A percentile compares a stretch with the other conserved stretches of the same genome.
Evolutionary conservation across 1,284 basidiomycete species (phyloP).

Genomic region (Porogramme epimiltina): DNA sequence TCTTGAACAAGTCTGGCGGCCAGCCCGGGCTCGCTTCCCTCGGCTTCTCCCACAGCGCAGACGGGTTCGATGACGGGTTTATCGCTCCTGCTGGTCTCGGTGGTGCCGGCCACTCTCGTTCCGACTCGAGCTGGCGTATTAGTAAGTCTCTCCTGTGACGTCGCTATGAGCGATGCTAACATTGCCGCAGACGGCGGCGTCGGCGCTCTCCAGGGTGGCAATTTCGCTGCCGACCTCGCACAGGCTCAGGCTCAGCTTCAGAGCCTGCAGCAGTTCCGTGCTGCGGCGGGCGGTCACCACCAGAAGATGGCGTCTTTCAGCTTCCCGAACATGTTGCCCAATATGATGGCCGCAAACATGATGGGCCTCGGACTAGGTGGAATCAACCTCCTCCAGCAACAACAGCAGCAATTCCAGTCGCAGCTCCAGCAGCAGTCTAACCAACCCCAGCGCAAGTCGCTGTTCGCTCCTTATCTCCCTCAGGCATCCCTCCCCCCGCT

Average conservation of each 20-base stretch:
- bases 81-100: constrained; percentile 52
- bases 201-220: constrained; percentile 61
- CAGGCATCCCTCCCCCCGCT: constrained; percentile 97
- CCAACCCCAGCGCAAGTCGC: constrained; percentile 94
- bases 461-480: constrained; percentile 98
- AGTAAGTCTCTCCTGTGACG: constrained; percentile 52
- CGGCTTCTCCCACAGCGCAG: constrained; percentile 59
- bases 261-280: constrained; percentile 96
- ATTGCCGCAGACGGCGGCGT: constrained; percentile 65
- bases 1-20: constrained; percentile 71
- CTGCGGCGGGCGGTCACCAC: constrained; percentile 92
- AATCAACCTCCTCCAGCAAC: constrained; percentile 80
- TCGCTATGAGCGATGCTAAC: constrained; percentile 15
- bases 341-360: constrained; percentile 94
- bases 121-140: constrained; percentile 87
- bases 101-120: constrained; percentile 77
- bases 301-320: constrained; percentile 97
- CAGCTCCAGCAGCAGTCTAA: constrained; percentile 88
- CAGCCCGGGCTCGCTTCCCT: constrained; percentile 51
- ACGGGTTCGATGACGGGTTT: constrained; percentile 80
- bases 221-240: constrained; percentile 80
- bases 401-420: constrained; percentile 88
- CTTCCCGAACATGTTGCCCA: constrained; percentile 95
- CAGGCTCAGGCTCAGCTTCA: constrained; percentile 97
- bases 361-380: constrained; percentile 85